A percentile compares a stretch with the other conserved stretches of the same genome.
These are phyloP conservation scores for Penicillium sp. DNA, from an alignment of 2,329 filamentous ascomycete genomes.

Conservation along the genomic window DNA sequence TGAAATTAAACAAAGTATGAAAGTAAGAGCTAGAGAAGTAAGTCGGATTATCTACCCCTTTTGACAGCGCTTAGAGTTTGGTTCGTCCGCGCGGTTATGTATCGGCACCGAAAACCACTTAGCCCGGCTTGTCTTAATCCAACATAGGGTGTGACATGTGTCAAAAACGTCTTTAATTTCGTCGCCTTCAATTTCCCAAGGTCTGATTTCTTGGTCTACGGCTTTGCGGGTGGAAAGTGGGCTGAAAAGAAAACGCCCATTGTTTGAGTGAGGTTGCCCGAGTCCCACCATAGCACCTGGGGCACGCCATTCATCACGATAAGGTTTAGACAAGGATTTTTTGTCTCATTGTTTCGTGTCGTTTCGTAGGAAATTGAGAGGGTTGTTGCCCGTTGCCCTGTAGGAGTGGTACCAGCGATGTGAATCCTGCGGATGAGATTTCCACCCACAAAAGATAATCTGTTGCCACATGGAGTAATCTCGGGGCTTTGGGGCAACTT, in stretches of 20 bases:
- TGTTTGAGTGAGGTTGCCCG: background rate
- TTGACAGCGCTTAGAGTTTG: conserved; percentile 20
- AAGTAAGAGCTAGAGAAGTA: background rate
- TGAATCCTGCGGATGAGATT: conserved; percentile 10
- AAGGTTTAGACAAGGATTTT: background rate
- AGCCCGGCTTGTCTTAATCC: background rate
- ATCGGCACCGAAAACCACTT: background rate
- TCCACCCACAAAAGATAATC: conserved; percentile 8
- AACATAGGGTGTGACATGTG: background rate
- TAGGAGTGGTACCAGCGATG: conserved; percentile 10
- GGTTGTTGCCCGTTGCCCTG: background rate
- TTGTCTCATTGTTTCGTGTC: background rate
- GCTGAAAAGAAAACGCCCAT: background rate
- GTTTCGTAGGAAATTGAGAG: background rate
- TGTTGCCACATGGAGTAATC: conserved; percentile 11
- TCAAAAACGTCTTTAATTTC: background rate
- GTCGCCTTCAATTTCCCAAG: background rate
- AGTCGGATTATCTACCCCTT: conserved; percentile 5
- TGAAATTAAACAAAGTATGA: background rate
- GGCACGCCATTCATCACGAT: background rate
- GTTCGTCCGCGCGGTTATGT: conserved; percentile 11
- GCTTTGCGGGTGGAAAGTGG: background rate
- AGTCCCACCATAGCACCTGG: background rate
- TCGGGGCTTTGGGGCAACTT: conserved; percentile 8
- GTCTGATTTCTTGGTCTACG: background rate